Evolutionary conservation across 208 protist genomes (phyloP).

Genomic region (Acanthamoeba triangularis): DNA sequence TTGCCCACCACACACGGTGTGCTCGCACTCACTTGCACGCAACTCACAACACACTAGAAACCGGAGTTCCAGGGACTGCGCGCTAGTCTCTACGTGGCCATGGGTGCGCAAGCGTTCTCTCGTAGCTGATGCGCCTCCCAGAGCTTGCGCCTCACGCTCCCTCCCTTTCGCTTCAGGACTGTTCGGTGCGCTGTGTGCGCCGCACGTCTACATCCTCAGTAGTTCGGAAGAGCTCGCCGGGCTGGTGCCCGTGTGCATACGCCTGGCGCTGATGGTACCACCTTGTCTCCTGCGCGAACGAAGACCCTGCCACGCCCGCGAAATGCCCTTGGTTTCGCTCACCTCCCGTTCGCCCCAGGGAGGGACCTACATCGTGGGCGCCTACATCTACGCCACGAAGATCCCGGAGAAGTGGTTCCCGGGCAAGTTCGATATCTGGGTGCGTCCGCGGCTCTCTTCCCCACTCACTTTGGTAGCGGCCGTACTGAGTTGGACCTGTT

Average conservation of each 20-base stretch:
- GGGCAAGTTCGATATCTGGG: constrained; percentile 67
- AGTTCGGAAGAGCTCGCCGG: not conserved
- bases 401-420: constrained; percentile 67
- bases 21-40: not conserved
- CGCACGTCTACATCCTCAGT: constrained; percentile 6
- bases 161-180: not conserved
- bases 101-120: not conserved
- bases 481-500: no score
- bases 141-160: no score
- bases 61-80: constrained; percentile 59
- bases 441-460: not conserved
- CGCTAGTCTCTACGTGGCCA: constrained; percentile 30
- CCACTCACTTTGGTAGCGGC: not conserved
- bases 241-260: not conserved
- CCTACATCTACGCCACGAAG: constrained; percentile 72
- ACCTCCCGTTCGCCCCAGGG: not conserved
- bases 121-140: no score
- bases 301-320: not conserved
- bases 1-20: not conserved
- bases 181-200: constrained; percentile 10
- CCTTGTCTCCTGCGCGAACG: not conserved
- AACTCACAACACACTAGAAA: not conserved
- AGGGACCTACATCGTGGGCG: constrained; percentile 67
- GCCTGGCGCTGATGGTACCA: constrained; percentile 8
- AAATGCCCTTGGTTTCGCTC: not conserved